Conservation (phyloP, 1,139 yeast genomes). For the Scheffersomyces cryptocercus region DNA sequence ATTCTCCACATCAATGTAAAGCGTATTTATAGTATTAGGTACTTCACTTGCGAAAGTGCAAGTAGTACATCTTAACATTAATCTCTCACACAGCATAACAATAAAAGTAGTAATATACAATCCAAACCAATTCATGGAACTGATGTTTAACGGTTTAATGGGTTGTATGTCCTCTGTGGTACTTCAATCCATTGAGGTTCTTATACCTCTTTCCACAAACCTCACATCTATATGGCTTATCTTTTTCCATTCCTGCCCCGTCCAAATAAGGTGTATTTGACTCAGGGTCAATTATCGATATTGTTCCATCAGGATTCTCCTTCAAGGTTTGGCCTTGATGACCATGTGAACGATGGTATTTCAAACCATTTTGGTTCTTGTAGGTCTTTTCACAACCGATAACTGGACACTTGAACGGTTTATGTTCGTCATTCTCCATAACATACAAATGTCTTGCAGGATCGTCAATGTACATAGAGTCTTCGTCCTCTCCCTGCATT, state of each 20-base stretch:
- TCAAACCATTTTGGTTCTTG: constrained; percentile 95
- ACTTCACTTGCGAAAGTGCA: too few species aligned
- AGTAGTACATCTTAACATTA: too few species aligned
- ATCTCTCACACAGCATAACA: neutral
- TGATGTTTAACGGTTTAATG: constrained; percentile 48
- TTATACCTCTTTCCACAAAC: constrained; percentile 97
- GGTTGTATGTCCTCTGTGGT: constrained; percentile 96
- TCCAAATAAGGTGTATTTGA: constrained; percentile 89
- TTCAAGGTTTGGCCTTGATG: constrained; percentile 93
- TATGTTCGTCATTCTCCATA: constrained; percentile 87
- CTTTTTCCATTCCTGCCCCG: constrained; percentile 92
- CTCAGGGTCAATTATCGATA: constrained; percentile 89
- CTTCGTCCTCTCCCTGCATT: constrained; percentile 39
- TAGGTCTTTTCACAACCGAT: constrained; percentile 97
- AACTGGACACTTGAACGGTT: constrained; percentile 97
- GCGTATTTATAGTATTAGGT: too few species aligned
- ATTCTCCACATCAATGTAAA: too few species aligned
- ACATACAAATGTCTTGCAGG: constrained; percentile 94
- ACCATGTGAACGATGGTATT: constrained; percentile 94
- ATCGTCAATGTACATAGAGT: constrained; percentile 74
- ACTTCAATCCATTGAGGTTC: constrained; percentile 92
- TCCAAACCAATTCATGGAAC: neutral
- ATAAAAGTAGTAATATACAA: neutral
- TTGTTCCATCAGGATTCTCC: constrained; percentile 91
- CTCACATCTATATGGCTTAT: constrained; percentile 97